Evolutionary conservation across 2,329 filamentous ascomycete species (phyloP), one percentile per base, ranked within the genome.

Genomic region (Penicillium sp.): DNA sequence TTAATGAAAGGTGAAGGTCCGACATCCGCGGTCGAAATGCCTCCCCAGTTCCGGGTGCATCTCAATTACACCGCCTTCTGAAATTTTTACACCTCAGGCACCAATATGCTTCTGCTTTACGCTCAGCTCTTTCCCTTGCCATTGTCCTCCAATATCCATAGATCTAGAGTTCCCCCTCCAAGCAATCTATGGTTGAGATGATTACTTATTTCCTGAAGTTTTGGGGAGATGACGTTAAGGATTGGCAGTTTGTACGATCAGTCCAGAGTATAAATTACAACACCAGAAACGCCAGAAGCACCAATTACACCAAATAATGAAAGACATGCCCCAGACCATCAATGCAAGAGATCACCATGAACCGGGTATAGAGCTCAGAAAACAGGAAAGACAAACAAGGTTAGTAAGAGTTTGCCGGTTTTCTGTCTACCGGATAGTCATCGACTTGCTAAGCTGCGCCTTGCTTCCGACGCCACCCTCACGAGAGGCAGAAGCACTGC

Each of bases 361-460:
- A 59, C 42, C 49, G 40, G 58, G 60, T 60, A 60, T 61, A 44
- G 46, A 58, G 42, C 46, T 43, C 43, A 9, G 32, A 45, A 52
- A 46, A 39, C 26, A 51, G 23, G 36, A 45, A 30, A 46, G 37
- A 43, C 26, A 45, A 21, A 47, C 24, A 52, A 39, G 13, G 32
- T 18, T 42, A 42, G 39, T 42, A 42, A 12, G 7, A n/a, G n/a
- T 27, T 18, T 30, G 24, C 26, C 26, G 24, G 26, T 27, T 27
- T 42, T 15, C 26, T 42, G 39, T 62, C 82, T 84, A 94, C 70
- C 90, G 87, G 71, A 93, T 93, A 39, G 92, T 97, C 89, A 96
- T 96, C 75, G 93, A 90, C 86, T 96, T 97, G 70, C 86, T 86
- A 82, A 93, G 88, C 67, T 90, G 86, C 49, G 89, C 91, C 78